Evolutionary conservation across 169 alveolate species (phyloP), one percentile per base, ranked within the genome.

Genomic region (Miamiensis avidus): DNA sequence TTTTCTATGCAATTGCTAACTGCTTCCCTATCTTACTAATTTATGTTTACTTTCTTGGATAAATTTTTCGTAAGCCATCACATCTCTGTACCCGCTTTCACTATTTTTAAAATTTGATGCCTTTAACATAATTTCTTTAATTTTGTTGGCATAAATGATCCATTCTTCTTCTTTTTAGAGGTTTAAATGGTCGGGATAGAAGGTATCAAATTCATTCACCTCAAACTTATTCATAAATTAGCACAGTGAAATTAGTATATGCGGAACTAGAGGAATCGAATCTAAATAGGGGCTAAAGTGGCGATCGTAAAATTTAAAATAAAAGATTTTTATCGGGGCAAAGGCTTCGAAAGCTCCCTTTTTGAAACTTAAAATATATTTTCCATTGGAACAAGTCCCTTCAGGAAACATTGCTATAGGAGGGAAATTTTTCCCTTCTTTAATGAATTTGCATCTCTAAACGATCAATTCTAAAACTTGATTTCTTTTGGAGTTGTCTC

Each of bases 331-430:
- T 1, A 86, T 33, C 1, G 90, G 90, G 25, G 49, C 65, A 1
- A 86, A n/a, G 78, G 81, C 72, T 32, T 77, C 86, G 78, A 93
- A 93, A 27, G 96, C 95, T 1, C 96, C 96, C 75, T 82, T 93
- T 78, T 93, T 93, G 83, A 93, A 93, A 30, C 84, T 81, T 33
- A 93, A 76, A 31, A 93, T 31, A 79, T 91, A 89, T 29, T 88
- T 86, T 69, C 95, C 95, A 72, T 92, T 91, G 4, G 93, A 82
- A 25, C 95, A 91, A 6, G 95, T 92, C 1, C 96, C 96, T 78
- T 93, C 96, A 31, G 96, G 95, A 75, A 89, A 93, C 28, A 93
- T 84, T 72, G 89, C 84, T 25, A 93, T 74, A 34, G 95, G 94
- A 33, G 93, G 90, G 31, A 89, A 89, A 28, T 81, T 74, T 29